Conservation (phyloP, 225 moss, liverwort and hornwort genomes). For the Bryoerythrophyllum caledonicum region DNA sequence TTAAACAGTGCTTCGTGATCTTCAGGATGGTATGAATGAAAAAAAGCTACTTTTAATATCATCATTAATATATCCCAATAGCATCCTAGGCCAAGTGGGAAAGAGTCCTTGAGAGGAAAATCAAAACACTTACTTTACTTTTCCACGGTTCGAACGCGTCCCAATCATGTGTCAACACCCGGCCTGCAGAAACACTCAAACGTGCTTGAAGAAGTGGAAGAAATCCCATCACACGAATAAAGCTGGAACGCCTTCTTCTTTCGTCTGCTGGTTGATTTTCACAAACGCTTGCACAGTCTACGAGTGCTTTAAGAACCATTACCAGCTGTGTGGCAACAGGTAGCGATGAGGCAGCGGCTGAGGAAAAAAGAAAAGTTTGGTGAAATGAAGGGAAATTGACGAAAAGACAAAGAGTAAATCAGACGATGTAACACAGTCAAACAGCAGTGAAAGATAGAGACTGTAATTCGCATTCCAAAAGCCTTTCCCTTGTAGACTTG, state of each 20-base stretch:
- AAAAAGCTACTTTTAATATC: neutral
- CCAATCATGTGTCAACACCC: slow-evolving; percentile 68
- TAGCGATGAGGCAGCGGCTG: slow-evolving; percentile 67
- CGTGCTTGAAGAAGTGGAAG: slow-evolving; percentile 58
- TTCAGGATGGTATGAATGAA: neutral
- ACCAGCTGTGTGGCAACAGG: slow-evolving; percentile 69
- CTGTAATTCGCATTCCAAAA: neutral
- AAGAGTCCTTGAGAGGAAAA: neutral
- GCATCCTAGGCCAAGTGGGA: neutral
- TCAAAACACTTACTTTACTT: slow-evolving; percentile 55
- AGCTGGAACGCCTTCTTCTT: slow-evolving; percentile 57
- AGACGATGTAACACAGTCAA: neutral
- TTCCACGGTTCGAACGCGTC: slow-evolving; percentile 80
- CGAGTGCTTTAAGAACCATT: slow-evolving; percentile 77
- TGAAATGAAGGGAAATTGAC: slow-evolving; percentile 7
- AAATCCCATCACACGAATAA: slow-evolving; percentile 45
- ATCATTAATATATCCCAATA: neutral
- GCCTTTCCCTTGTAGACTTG: neutral
- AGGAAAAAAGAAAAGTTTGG: slow-evolving; percentile 1
- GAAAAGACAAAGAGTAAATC: neutral
- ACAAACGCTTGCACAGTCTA: slow-evolving; percentile 58
- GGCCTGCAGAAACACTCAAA: slow-evolving; percentile 75
- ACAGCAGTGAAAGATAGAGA: neutral
- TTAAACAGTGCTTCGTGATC: neutral
- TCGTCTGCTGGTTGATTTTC: slow-evolving; percentile 62